A percentile compares a stretch with the other conserved stretches of the same genome.
Conservation (phyloP, 2,329 filamentous ascomycete genomes). For the Colletotrichum eleusines region DNA sequence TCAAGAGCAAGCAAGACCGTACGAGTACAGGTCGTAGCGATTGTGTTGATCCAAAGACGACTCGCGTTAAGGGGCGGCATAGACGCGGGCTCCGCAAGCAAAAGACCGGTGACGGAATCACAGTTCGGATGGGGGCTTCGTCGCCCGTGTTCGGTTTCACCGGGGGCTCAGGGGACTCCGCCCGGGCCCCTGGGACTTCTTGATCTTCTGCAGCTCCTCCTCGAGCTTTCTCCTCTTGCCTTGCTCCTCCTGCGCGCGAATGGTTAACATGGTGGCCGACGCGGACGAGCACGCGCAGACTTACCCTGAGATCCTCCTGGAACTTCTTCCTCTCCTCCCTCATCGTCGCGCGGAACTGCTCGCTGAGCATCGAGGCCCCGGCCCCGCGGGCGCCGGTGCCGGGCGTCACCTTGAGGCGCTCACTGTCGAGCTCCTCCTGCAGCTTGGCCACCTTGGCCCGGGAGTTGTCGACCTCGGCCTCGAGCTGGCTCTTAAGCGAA, state of each 20-base stretch:
- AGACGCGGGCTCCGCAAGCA: not conserved
- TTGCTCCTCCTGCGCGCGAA: conserved; percentile 61
- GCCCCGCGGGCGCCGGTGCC: conserved; percentile 52
- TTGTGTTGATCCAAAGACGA: not conserved
- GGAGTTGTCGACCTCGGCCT: conserved; percentile 55
- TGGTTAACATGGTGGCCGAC: conserved; percentile 47
- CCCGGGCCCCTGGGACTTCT: conserved; percentile 56
- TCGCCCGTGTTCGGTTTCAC: conserved; percentile 35
- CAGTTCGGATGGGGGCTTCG: not conserved
- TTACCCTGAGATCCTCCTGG: conserved; percentile 65
- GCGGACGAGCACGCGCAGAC: conserved; percentile 41
- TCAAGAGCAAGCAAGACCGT: not conserved
- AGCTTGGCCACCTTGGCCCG: conserved; percentile 55
- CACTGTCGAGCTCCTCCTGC: conserved; percentile 65
- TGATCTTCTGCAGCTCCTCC: conserved; percentile 62
- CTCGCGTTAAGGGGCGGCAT: not conserved
- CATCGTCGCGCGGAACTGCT: conserved; percentile 68
- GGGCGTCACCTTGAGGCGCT: conserved; percentile 58
- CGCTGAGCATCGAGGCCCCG: conserved; percentile 65
- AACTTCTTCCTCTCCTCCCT: conserved; percentile 69
- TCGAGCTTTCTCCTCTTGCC: conserved; percentile 60
- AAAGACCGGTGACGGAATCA: not conserved
- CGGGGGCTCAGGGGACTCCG: conserved; percentile 59
- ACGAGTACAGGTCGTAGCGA: conserved; percentile 6
- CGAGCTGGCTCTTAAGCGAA: conserved; percentile 53